phyloP scores from a whole-genome alignment of 23 red algal species.

The Agarophyton chilense region DNA sequence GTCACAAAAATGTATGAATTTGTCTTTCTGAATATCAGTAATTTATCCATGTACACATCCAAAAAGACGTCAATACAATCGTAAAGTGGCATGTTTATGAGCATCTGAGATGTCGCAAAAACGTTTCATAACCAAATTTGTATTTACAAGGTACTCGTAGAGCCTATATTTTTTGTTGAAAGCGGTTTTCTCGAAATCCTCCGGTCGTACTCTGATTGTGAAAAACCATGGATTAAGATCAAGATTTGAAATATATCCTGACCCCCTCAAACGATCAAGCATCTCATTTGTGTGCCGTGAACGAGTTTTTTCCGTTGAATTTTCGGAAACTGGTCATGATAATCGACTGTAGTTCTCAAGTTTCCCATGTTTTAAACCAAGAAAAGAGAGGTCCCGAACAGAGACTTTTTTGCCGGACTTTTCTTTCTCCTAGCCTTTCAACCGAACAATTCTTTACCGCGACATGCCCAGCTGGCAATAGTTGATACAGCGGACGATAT shows the following conservation, averaged over 20 bases:
- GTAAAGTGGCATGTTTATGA: background rate
- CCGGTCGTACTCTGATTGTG: background rate
- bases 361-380: conserved; percentile 1
- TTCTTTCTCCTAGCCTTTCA: background rate
- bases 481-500: conserved; percentile 17
- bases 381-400: background rate
- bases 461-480: background rate
- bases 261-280: background rate
- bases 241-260: background rate
- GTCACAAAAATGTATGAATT: background rate
- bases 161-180: conserved; percentile 24
- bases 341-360: background rate
- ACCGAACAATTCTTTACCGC: background rate
- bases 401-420: conserved; percentile 24
- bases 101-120: background rate
- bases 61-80: conserved; percentile 23
- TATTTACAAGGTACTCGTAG: background rate
- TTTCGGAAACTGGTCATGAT: background rate
- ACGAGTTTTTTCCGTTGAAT: background rate
- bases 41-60: background rate
- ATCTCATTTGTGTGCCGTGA: background rate
- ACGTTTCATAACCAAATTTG: background rate
- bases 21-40: conserved; percentile 31
- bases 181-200: conserved; percentile 30
- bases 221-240: background rate